Percentiles rank a stretch among this genome's conserved stretches.
These are phyloP conservation scores for Podospora didyma DNA, from an alignment of 495 filamentous ascomycete genomes.

Conservation along the genomic window DNA sequence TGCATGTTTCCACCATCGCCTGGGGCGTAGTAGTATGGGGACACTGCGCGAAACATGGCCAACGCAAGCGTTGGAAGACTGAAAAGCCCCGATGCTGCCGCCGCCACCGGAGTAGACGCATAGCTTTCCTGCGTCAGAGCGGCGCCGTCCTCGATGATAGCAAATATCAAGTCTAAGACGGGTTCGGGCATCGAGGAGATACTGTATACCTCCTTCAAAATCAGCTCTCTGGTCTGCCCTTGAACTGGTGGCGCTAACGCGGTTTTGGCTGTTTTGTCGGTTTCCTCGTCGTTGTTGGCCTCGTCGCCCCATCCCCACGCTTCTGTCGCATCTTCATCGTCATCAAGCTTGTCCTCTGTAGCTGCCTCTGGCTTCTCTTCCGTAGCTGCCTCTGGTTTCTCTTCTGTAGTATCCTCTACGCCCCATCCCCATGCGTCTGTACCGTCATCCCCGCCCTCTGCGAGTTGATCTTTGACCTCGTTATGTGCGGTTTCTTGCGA, in stretches of 20 bases:
- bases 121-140: slow-evolving; percentile 46
- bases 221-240: slow-evolving; percentile 50
- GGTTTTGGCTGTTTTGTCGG: background rate
- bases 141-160: slow-evolving; percentile 67
- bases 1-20: slow-evolving; percentile 72
- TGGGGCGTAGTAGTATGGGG: slow-evolving; percentile 70
- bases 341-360: slow-evolving; percentile 12
- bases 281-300: slow-evolving; percentile 13
- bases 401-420: slow-evolving; percentile 41
- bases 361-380: slow-evolving; percentile 13
- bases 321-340: slow-evolving; percentile 54
- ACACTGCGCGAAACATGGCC: slow-evolving; percentile 86
- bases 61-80: slow-evolving; percentile 78
- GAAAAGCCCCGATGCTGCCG: slow-evolving; percentile 72
- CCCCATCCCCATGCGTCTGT: slow-evolving; percentile 60
- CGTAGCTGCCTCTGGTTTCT: slow-evolving; percentile 14
- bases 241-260: slow-evolving; percentile 7
- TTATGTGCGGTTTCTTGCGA: slow-evolving; percentile 14
- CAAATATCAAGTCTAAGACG: slow-evolving; percentile 64
- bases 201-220: slow-evolving; percentile 79
- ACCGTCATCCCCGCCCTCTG: slow-evolving; percentile 47
- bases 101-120: slow-evolving; percentile 51
- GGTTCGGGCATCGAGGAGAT: slow-evolving; percentile 80
- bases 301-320: slow-evolving; percentile 78
- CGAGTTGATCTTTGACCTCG: background rate